These are phyloP conservation scores for Sclerotinia subarctica DNA, from an alignment of 2,329 filamentous ascomycete species.

Conservation along the genomic window DNA sequence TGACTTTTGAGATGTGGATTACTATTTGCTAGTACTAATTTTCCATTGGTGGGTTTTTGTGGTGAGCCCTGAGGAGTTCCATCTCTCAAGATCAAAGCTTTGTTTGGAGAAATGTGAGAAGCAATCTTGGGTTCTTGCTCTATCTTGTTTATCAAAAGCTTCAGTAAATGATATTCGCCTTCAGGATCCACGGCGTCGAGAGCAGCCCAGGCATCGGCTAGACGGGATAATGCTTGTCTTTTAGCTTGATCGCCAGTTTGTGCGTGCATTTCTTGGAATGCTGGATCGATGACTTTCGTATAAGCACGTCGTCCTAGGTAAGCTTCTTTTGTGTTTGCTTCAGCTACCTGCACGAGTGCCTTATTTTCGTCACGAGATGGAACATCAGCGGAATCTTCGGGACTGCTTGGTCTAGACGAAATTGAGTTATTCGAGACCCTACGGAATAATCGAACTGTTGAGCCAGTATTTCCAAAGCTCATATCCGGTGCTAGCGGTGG, in stretches of 20 bases:
- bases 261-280: constrained; percentile 82
- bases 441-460: constrained; percentile 87
- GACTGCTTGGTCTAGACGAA: constrained; percentile 23
- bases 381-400: constrained; percentile 32
- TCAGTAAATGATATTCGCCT: constrained; percentile 81
- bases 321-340: constrained; percentile 73
- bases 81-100: constrained; percentile 49
- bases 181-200: constrained; percentile 88
- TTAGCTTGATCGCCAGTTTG: constrained; percentile 69
- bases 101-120: constrained; percentile 33
- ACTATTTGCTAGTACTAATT: constrained; percentile 73
- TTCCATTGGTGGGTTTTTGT: constrained; percentile 41
- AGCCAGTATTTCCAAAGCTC: constrained; percentile 90
- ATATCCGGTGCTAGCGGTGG: constrained; percentile 84
- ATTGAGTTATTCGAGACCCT: constrained; percentile 70
- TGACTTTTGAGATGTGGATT: constrained; percentile 85
- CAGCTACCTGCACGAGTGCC: constrained; percentile 47
- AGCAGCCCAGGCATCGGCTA: constrained; percentile 81
- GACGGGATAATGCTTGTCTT: constrained; percentile 75
- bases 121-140: constrained; percentile 65
- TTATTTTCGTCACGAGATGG: constrained; percentile 58
- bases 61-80: constrained; percentile 53
- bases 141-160: constrained; percentile 70
- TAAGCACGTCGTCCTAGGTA: constrained; percentile 78
- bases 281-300: constrained; percentile 75